These are phyloP conservation scores for Actinomortierella wolfii DNA, from an alignment of 371 early-diverging fungal genomes.

Conservation along the genomic window DNA sequence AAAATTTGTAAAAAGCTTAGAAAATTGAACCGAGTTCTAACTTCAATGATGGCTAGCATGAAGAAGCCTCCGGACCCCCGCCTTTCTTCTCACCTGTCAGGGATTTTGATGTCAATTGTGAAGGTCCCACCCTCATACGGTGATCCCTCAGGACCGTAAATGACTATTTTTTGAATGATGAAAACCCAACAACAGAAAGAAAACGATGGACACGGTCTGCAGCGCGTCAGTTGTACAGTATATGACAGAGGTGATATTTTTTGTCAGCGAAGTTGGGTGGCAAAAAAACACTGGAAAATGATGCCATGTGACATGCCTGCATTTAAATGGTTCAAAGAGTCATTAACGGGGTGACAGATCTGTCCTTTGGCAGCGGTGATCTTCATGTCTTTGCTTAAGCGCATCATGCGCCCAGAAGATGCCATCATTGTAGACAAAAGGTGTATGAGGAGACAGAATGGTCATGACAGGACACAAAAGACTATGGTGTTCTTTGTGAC, in stretches of 20 bases:
- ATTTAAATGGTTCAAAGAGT: slow-evolving; percentile 33
- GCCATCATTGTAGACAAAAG: no score
- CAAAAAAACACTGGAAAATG: not conserved
- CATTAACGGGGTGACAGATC: slow-evolving; percentile 34
- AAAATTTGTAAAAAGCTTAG: no score
- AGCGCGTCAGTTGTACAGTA: not conserved
- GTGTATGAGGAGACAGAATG: no score
- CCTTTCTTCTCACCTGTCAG: slow-evolving; percentile 28
- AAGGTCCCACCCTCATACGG: slow-evolving; percentile 34
- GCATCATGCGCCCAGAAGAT: no score
- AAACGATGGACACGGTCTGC: not conserved
- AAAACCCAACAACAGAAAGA: not conserved
- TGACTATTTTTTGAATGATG: slow-evolving; percentile 9
- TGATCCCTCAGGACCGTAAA: slow-evolving; percentile 30
- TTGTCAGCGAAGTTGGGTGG: not conserved
- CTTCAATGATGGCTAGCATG: no score
- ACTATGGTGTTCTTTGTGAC: no score
- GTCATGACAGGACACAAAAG: no score
- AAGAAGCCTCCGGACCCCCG: no score
- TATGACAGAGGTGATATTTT: not conserved
- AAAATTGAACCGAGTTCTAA: no score
- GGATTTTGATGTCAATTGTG: slow-evolving; percentile 38
- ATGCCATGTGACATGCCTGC: slow-evolving; percentile 14
- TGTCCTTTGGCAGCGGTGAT: slow-evolving; percentile 19
- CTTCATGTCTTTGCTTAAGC: slow-evolving; percentile 13